phyloP scores from a whole-genome alignment of 2,329 filamentous ascomycete genomes.

The Talaromyces sp. region DNA sequence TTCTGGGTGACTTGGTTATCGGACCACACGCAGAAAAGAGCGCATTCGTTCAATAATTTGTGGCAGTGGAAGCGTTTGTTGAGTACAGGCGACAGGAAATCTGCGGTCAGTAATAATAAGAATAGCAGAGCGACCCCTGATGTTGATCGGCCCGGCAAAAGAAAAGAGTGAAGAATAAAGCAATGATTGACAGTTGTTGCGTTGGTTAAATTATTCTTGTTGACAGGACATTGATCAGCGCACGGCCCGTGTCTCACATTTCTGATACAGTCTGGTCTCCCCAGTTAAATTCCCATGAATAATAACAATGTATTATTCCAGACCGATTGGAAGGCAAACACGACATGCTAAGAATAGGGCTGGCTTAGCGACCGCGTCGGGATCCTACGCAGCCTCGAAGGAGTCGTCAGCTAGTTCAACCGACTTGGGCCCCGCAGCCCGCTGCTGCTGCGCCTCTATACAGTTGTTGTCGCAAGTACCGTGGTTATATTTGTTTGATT shows the following conservation, averaged over 20 bases:
- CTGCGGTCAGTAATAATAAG: not conserved
- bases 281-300: not conserved
- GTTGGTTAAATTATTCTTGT: not conserved
- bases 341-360: not conserved
- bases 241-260: not conserved
- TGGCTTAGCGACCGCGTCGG: not conserved
- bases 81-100: not conserved
- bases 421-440: no score
- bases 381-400: not conserved
- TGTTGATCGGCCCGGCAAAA: not conserved
- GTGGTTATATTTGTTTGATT: not conserved
- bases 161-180: not conserved
- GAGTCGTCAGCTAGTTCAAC: not conserved
- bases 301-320: not conserved
- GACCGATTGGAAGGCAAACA: not conserved
- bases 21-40: not conserved
- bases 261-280: not conserved
- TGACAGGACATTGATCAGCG: not conserved
- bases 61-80: not conserved
- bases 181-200: not conserved
- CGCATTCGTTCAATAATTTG: not conserved
- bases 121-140: not conserved
- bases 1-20: not conserved
- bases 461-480: not conserved
- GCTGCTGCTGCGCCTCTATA: not conserved